These are phyloP conservation scores for Leccinellum luteum DNA, from an alignment of 768 basidiomycete genomes.

Conservation along the genomic window DNA sequence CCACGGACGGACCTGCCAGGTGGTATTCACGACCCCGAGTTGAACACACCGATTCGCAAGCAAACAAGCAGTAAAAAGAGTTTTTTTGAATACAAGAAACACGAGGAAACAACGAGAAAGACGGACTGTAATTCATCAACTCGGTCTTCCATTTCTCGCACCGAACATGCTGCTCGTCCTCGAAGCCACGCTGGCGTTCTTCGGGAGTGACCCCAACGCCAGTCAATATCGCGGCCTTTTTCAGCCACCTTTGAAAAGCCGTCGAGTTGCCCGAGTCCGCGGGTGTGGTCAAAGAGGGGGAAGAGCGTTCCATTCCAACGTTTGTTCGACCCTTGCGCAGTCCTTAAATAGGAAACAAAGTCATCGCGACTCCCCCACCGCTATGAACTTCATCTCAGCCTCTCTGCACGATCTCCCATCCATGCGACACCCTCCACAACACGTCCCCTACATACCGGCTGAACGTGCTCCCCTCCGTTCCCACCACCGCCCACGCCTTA, in stretches of 20 bases:
- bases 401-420: constrained; percentile 47
- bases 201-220: constrained; percentile 49
- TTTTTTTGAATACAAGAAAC: constrained; percentile 2
- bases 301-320: constrained; percentile 29
- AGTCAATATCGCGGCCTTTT: constrained; percentile 45
- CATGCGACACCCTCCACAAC: constrained; percentile 61
- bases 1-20: constrained; percentile 70
- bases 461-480: constrained; percentile 76
- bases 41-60: constrained; percentile 13
- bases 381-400: no score
- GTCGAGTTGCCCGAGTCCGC: constrained; percentile 21
- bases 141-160: constrained; percentile 74
- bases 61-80: background rate
- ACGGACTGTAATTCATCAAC: constrained; percentile 68
- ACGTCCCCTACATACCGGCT: constrained; percentile 67
- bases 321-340: background rate
- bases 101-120: constrained; percentile 8
- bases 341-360: constrained; percentile 8
- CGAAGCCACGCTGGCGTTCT: constrained; percentile 36
- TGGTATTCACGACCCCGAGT: background rate
- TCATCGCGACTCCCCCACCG: no score
- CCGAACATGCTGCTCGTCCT: constrained; percentile 37
- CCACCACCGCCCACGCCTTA: constrained; percentile 54
- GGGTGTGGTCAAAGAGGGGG: constrained; percentile 21
- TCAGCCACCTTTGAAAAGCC: constrained; percentile 52